Evolutionary conservation across 352 stramenopile genomes (phyloP).

Genomic region (Globisporangium polare): DNA sequence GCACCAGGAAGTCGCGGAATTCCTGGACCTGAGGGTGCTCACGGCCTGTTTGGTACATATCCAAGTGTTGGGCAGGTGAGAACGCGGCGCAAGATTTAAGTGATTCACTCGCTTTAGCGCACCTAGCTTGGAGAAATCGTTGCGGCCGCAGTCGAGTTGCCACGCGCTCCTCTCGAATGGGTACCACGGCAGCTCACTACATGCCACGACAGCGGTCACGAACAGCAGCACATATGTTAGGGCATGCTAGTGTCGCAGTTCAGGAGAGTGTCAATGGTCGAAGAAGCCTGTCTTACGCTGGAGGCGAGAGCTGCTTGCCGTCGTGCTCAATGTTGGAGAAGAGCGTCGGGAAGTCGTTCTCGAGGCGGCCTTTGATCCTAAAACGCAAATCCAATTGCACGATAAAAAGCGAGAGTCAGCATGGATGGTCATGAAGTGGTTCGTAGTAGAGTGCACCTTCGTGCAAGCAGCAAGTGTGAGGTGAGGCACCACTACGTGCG

Average conservation of each 20-base stretch:
- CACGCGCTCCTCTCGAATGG: conserved; percentile 49
- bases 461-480: too few relatives aligned
- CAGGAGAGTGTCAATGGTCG: background rate
- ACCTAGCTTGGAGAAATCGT: conserved; percentile 54
- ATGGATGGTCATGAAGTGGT: too few relatives aligned
- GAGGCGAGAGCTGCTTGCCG: conserved; percentile 29
- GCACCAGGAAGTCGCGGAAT: conserved; percentile 92
- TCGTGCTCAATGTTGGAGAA: conserved; percentile 34
- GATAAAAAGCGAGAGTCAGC: too few relatives aligned
- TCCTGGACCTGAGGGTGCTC: conserved; percentile 58
- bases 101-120: too few relatives aligned
- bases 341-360: conserved; percentile 35
- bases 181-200: conserved; percentile 62
- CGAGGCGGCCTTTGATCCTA: conserved; percentile 45
- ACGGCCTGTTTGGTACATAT: conserved; percentile 24
- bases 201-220: background rate
- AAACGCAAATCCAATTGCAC: background rate
- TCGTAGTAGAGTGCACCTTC: too few relatives aligned
- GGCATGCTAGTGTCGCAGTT: background rate
- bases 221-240: background rate
- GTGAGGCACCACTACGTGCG: conserved; percentile 5
- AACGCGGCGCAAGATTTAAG: too few relatives aligned
- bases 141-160: conserved; percentile 72
- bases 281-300: conserved; percentile 19
- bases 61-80: too few relatives aligned